A percentile compares a stretch with the other conserved stretches of the same genome.
These are phyloP conservation scores for Poterioochromonas sp. DNA, from an alignment of 352 stramenopile genomes.

Conservation along the genomic window DNA sequence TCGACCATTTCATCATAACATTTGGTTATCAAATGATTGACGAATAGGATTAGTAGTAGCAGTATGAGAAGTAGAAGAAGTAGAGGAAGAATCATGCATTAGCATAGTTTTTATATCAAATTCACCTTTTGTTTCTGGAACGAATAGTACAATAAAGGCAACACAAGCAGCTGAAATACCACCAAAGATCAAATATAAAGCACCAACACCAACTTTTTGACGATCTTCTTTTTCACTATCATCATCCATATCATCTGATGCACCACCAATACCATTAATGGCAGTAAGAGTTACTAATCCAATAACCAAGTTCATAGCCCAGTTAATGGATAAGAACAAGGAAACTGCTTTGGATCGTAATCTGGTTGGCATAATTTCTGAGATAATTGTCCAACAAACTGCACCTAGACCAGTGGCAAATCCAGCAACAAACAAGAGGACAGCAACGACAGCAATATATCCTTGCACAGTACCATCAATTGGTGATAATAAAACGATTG, in stretches of 20 bases:
- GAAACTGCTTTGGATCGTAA: slow-evolving; percentile 66
- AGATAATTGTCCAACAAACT: slow-evolving; percentile 60
- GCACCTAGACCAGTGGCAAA: slow-evolving; percentile 68
- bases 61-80: too few species aligned
- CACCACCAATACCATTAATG: slow-evolving; percentile 59
- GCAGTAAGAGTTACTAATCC: slow-evolving; percentile 33
- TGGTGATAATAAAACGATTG: too few species aligned
- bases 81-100: too few species aligned
- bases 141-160: slow-evolving; percentile 51
- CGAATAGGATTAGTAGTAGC: too few species aligned
- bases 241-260: slow-evolving; percentile 34
- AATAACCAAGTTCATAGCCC: slow-evolving; percentile 56
- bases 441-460: slow-evolving; percentile 57
- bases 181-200: slow-evolving; percentile 65
- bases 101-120: too few species aligned
- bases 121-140: slow-evolving; percentile 63
- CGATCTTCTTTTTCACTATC: slow-evolving; percentile 42
- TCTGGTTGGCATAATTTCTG: slow-evolving; percentile 70
- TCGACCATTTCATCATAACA: too few species aligned
- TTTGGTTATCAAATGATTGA: too few species aligned
- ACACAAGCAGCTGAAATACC: slow-evolving; percentile 39
- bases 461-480: too few species aligned
- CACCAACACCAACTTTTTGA: slow-evolving; percentile 71
- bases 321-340: slow-evolving; percentile 69
- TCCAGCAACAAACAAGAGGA: slow-evolving; percentile 64